Percentiles rank a stretch among this genome's conserved stretches.
Evolutionary conservation across 768 basidiomycete species (phyloP).

Genomic region (Hygrophorus russula): DNA sequence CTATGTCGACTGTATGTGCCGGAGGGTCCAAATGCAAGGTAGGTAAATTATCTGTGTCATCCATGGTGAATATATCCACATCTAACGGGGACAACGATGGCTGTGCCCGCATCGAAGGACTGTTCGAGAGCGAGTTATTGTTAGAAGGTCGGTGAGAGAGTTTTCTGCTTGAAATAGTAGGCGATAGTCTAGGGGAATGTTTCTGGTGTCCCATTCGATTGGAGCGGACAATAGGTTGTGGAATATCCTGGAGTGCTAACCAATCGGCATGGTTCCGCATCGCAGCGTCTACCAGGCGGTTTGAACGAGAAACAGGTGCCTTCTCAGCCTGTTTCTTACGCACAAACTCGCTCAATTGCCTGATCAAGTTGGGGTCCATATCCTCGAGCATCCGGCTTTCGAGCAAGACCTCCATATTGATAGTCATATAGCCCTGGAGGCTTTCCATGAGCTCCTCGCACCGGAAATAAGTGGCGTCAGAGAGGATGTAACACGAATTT

Average conservation of each 20-base stretch:
- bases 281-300: constrained; percentile 37
- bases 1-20: constrained; percentile 7
- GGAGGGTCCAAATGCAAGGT: constrained; percentile 12
- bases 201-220: constrained; percentile 14
- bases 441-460: constrained; percentile 56
- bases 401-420: constrained; percentile 80
- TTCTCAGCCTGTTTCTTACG: constrained; percentile 50
- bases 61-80: constrained; percentile 79
- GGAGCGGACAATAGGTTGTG: constrained; percentile 35
- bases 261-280: constrained; percentile 58
- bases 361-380: constrained; percentile 51
- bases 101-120: constrained; percentile 13
- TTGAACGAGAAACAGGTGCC: constrained; percentile 53
- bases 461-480: constrained; percentile 73
- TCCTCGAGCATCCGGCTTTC: constrained; percentile 75
- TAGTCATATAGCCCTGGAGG: constrained; percentile 68
- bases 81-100: constrained; percentile 23
- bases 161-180: constrained; percentile 2
- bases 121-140: constrained; percentile 8
- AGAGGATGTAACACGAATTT: constrained; percentile 73
- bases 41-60: constrained; percentile 44
- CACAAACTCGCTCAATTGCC: constrained; percentile 52
- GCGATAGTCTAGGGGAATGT: constrained; percentile 8
- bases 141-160: constrained; percentile 9
- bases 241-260: constrained; percentile 61